Conservation (phyloP, 1,284 basidiomycete genomes). For the Ustilago loliicola region DNA sequence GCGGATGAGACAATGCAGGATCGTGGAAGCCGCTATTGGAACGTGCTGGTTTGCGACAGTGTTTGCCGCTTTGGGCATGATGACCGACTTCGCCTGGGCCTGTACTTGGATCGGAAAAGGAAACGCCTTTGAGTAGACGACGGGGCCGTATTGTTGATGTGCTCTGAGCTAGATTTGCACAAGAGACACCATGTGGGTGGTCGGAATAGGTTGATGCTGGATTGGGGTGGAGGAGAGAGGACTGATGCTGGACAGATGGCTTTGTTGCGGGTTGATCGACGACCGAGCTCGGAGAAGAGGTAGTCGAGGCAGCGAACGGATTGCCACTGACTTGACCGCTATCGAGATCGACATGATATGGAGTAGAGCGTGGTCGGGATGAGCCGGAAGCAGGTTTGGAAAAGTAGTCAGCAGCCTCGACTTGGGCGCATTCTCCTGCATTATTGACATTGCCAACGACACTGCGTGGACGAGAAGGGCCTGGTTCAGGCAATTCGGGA, state of each 20-base stretch:
- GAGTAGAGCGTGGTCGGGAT: constrained; percentile 15
- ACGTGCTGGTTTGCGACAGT: constrained; percentile 33
- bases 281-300: constrained; percentile 30
- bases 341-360: constrained; percentile 46
- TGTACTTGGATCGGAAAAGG: constrained; percentile 41
- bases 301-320: constrained; percentile 25
- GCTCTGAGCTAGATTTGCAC: constrained; percentile 14
- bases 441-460: constrained; percentile 15
- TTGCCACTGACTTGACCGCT: constrained; percentile 42
- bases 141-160: constrained; percentile 37
- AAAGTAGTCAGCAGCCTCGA: constrained; percentile 39
- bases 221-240: neutral
- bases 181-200: constrained; percentile 19
- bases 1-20: neutral
- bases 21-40: constrained; percentile 50
- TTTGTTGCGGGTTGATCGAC: constrained; percentile 4
- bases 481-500: constrained; percentile 36
- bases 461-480: constrained; percentile 39
- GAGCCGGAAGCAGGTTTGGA: constrained; percentile 12
- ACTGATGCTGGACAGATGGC: neutral
- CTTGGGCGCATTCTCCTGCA: constrained; percentile 7
- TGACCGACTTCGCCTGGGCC: constrained; percentile 53
- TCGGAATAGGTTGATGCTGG: constrained; percentile 18
- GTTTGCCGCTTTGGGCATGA: constrained; percentile 18
- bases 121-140: constrained; percentile 46